A percentile compares a stretch with the other conserved stretches of the same genome.
These are phyloP conservation scores for Chlorophyllum brunneum DNA, from an alignment of 768 basidiomycete species.

Conservation along the genomic window DNA sequence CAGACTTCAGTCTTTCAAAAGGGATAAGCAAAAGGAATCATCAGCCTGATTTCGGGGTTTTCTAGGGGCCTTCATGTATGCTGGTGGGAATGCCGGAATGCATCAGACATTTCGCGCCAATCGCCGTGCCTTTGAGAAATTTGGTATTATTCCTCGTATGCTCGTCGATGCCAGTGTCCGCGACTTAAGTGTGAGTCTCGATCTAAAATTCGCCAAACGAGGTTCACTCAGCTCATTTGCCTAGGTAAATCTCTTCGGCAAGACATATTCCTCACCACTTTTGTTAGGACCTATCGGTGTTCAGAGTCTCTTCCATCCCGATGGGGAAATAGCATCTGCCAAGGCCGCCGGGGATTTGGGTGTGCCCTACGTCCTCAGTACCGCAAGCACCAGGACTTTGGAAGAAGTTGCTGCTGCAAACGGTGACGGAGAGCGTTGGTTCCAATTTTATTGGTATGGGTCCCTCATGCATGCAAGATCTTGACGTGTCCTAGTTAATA, in stretches of 20 bases:
- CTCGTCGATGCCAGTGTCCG: slow-evolving; percentile 58
- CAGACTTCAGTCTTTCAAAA: too few species aligned
- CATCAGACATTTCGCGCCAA: slow-evolving; percentile 67
- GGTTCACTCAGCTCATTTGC: neutral
- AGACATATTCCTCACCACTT: slow-evolving; percentile 56
- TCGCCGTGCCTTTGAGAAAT: slow-evolving; percentile 56
- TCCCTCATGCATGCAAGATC: neutral
- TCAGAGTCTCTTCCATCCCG: slow-evolving; percentile 67
- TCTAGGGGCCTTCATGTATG: slow-evolving; percentile 67
- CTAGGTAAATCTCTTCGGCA: slow-evolving; percentile 70
- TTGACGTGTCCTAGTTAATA: neutral
- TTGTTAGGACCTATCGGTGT: slow-evolving; percentile 76
- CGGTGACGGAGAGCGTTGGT: slow-evolving; percentile 69
- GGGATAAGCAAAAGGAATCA: too few species aligned
- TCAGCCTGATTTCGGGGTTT: neutral
- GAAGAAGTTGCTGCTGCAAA: slow-evolving; percentile 74
- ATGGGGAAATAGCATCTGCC: slow-evolving; percentile 70
- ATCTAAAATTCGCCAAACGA: neutral
- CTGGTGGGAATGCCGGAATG: slow-evolving; percentile 72
- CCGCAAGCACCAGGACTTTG: slow-evolving; percentile 67
- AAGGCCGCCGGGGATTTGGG: slow-evolving; percentile 58
- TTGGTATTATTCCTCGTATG: slow-evolving; percentile 77
- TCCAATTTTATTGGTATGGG: slow-evolving; percentile 73
- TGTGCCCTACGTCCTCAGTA: slow-evolving; percentile 72
- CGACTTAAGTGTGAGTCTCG: slow-evolving; percentile 48